phyloP scores from a whole-genome alignment of 306 rosid genomes.

The Corylus americana region DNA sequence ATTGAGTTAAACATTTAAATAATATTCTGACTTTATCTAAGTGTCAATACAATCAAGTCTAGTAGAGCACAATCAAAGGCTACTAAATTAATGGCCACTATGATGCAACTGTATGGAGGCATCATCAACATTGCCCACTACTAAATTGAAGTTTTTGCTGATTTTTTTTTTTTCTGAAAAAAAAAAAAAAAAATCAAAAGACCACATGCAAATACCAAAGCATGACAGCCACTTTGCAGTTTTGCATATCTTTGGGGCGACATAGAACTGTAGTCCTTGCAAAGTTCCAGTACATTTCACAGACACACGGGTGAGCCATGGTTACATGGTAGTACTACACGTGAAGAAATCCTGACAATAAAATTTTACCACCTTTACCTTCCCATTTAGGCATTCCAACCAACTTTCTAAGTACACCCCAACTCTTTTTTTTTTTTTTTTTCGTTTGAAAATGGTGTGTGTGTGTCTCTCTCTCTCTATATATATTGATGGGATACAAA shows the following conservation, averaged over 20 bases:
- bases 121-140: background rate
- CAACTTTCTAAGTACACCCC: background rate
- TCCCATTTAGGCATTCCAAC: background rate
- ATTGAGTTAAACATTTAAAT: too few species aligned
- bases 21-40: too few species aligned
- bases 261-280: background rate
- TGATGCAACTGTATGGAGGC: background rate
- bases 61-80: too few species aligned
- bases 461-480: too few species aligned
- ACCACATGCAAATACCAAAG: background rate
- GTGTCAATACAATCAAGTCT: too few species aligned
- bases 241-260: background rate
- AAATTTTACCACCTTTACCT: background rate
- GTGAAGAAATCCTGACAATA: background rate
- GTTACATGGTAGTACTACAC: background rate
- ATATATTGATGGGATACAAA: too few species aligned
- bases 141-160: background rate
- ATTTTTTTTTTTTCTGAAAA: too few species aligned
- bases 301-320: background rate
- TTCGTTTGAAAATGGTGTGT: too few species aligned
- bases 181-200: too few species aligned
- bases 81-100: too few species aligned
- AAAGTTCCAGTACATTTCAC: background rate
- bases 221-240: background rate
- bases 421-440: background rate